Conservation (phyloP, 495 filamentous ascomycete species). For the Letharia lupina region DNA sequence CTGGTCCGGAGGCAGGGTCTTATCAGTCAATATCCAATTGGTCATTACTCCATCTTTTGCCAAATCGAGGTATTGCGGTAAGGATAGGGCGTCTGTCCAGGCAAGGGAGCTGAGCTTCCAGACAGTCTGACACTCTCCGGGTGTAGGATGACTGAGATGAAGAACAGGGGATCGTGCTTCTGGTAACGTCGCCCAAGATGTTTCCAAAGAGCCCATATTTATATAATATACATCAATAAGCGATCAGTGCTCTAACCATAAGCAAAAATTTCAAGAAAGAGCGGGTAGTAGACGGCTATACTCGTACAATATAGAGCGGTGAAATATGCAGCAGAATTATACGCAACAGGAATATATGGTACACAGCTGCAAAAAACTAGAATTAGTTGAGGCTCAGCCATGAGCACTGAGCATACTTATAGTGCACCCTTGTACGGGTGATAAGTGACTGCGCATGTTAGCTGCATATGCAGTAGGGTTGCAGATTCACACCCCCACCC, state of each 20-base stretch:
- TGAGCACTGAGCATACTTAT: not conserved
- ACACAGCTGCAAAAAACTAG: not conserved
- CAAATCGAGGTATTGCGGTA: conserved; percentile 18
- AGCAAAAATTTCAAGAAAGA: not conserved
- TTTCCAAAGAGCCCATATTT: not conserved
- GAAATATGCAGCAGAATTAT: not conserved
- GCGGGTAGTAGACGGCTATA: not conserved
- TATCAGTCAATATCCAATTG: conserved; percentile 21
- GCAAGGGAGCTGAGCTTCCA: conserved; percentile 11
- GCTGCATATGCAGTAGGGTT: not conserved
- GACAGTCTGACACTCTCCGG: conserved; percentile 12
- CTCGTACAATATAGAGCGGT: not conserved
- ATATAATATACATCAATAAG: not conserved
- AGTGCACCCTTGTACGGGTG: not conserved
- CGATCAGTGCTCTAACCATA: not conserved
- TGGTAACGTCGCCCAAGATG: not conserved
- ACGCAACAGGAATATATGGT: not conserved
- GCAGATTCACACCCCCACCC: not conserved
- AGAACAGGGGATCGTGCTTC: conserved; percentile 12
- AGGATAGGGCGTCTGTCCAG: conserved; percentile 19
- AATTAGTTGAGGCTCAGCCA: not conserved
- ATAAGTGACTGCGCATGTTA: not conserved
- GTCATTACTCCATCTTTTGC: conserved; percentile 25
- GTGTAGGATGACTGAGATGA: conserved; percentile 16
- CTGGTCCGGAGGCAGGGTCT: conserved; percentile 11